Conservation (phyloP, 2,329 filamentous ascomycete genomes). For the Didymella segeticola region DNA sequence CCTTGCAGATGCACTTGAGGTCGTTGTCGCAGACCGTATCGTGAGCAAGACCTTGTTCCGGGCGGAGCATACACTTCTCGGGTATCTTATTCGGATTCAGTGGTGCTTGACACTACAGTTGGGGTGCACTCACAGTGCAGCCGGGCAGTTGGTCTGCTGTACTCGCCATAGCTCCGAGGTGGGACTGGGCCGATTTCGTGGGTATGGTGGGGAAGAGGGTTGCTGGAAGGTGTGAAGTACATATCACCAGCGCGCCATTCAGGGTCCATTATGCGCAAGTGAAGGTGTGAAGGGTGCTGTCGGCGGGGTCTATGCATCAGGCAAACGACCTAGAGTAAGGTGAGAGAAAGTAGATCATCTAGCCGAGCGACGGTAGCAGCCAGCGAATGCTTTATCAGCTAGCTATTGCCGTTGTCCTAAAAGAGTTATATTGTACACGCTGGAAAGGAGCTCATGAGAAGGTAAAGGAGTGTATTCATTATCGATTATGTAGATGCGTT, state of each 20-base stretch:
- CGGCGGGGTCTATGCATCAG: not conserved
- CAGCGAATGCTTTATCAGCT: not conserved
- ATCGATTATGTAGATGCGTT: conserved; percentile 16
- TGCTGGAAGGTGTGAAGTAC: too few relatives aligned
- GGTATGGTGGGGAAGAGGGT: not conserved
- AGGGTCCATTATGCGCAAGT: not conserved
- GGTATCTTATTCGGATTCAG: conserved; percentile 13
- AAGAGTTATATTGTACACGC: not conserved
- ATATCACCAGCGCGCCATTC: not conserved
- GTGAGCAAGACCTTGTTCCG: not conserved
- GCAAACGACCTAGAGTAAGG: conserved; percentile 3
- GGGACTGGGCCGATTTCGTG: not conserved
- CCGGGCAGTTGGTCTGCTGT: not conserved
- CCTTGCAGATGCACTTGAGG: conserved; percentile 25
- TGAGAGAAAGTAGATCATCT: not conserved
- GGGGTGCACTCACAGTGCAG: not conserved
- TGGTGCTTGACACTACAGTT: not conserved
- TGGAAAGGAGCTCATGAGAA: not conserved
- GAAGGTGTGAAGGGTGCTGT: not conserved
- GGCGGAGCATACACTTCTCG: conserved; percentile 13
- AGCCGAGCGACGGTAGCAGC: not conserved
- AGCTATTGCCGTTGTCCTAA: not conserved
- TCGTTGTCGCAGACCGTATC: conserved; percentile 16
- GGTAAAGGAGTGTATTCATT: conserved; percentile 19
- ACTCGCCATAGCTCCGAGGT: conserved; percentile 1